Evolutionary conservation across 306 rosid genomes (phyloP), one percentile per base, ranked within the genome.

Genomic region (cucumber (Cucumis sativus)): DNA sequence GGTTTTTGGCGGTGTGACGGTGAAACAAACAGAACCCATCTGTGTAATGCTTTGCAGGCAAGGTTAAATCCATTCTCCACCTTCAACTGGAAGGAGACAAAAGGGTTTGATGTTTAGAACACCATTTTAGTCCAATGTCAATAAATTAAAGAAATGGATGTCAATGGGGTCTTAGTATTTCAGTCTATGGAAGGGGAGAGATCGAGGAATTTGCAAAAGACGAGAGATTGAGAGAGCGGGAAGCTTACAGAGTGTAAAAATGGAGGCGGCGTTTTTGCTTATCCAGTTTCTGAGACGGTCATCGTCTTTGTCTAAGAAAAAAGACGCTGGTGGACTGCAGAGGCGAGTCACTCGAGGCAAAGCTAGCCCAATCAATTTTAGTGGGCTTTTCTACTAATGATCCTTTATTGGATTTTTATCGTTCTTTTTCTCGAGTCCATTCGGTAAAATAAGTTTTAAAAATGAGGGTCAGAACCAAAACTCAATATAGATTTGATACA

Each of bases 1-100:
- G 47, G 57, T 73, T 81, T 74, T 52, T 83, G 10, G 75, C 10
- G 58, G 30, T 18, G 23, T 57, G 74, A 69, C 40, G 78, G 57
- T 82, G 92, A 80, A 87, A 84, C 63, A 87, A 81, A 80, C 58
- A 80, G 68, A 89, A 83, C 21, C 93, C 89, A 47, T 86, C 83
- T 30, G 83, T 78, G 71, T 64, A 77, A 84, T 80, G 80, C 76
- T 66, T 84, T 51, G 84, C 66, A 33, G 82, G 83, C 15, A 84
- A 78, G 25, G 79, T 82, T 66, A 84, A 54, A 47, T 88, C 88
- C 91, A 89, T 89, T 23, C 5, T 62, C 28, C 47, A 64, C 65
- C 54, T 63, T 81, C 74, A 71, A 64, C 16, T 77, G 5, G 72
- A 30, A 70, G 60, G 55, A 58, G 71, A 58, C 62, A 81, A 59